These are phyloP conservation scores for Colletotrichum spinosum DNA, from an alignment of 2,329 filamentous ascomycete species.

Conservation along the genomic window DNA sequence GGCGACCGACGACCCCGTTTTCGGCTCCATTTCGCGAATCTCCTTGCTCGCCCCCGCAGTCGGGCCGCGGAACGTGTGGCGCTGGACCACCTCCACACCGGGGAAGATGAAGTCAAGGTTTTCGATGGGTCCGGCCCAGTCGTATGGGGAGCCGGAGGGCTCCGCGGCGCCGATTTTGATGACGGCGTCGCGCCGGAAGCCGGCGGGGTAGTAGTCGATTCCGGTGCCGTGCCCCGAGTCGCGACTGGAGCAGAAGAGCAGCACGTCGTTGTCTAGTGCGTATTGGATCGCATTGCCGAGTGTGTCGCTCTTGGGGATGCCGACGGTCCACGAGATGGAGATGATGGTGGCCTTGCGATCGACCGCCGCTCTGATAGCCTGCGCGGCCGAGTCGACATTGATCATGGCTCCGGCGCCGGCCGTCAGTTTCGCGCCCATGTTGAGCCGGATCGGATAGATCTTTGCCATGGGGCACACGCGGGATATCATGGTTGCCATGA, in stretches of 20 bases:
- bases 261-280: constrained; percentile 44
- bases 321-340: constrained; percentile 47
- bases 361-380: constrained; percentile 41
- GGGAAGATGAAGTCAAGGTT: constrained; percentile 47
- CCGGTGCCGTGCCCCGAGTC: constrained; percentile 43
- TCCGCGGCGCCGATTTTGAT: constrained; percentile 46
- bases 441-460: constrained; percentile 41
- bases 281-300: constrained; percentile 33
- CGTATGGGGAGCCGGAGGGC: constrained; percentile 37
- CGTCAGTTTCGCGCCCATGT: constrained; percentile 31
- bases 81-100: constrained; percentile 42
- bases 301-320: constrained; percentile 18
- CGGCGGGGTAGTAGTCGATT: constrained; percentile 36
- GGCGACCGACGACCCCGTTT: constrained; percentile 43
- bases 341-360: constrained; percentile 43
- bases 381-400: constrained; percentile 27
- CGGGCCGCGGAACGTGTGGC: constrained; percentile 12
- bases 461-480: constrained; percentile 43
- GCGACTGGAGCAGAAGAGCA: constrained; percentile 52
- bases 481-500: constrained; percentile 44
- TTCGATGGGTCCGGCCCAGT: constrained; percentile 38
- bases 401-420: constrained; percentile 24
- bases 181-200: constrained; percentile 25
- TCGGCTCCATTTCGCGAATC: constrained; percentile 1
- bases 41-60: too few relatives aligned